Evolutionary conservation across 2,329 filamentous ascomycete genomes (phyloP).

Genomic region (Diaporthe helianthi): DNA sequence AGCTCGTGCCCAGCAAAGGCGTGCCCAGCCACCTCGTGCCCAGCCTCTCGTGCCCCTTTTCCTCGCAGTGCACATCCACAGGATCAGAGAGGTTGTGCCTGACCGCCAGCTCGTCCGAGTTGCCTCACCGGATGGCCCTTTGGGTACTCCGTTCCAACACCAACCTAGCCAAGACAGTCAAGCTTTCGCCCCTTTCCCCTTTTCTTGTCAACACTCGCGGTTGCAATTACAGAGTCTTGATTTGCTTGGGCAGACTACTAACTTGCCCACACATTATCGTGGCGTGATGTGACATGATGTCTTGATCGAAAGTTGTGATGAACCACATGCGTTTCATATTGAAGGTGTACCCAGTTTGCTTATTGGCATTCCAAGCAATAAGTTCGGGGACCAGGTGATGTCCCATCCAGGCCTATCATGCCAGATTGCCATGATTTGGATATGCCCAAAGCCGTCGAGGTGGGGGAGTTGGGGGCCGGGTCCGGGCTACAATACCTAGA

Average conservation of each 20-base stretch:
- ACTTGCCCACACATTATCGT: not conserved
- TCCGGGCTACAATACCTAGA: not conserved
- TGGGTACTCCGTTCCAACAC: too few species aligned
- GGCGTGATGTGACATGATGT: slow-evolving; percentile 18
- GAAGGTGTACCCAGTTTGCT: slow-evolving; percentile 1
- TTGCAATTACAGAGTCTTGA: not conserved
- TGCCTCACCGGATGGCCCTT: not conserved
- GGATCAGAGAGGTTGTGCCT: not conserved
- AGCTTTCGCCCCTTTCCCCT: not conserved
- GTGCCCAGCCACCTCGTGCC: not conserved
- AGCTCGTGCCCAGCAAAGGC: not conserved
- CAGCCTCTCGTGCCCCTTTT: slow-evolving; percentile 12
- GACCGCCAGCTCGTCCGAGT: slow-evolving; percentile 18
- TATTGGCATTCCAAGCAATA: not conserved
- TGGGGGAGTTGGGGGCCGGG: not conserved
- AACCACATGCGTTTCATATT: slow-evolving; percentile 9
- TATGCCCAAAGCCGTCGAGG: not conserved
- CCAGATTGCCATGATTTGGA: slow-evolving; percentile 19
- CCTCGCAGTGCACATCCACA: slow-evolving; percentile 26
- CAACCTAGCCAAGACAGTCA: not conserved
- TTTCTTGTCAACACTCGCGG: not conserved
- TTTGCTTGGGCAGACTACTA: not conserved
- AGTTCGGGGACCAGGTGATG: not conserved
- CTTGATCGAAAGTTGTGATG: slow-evolving; percentile 16
- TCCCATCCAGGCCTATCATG: slow-evolving; percentile 7